These are phyloP conservation scores for Cryptosporidium viatorum DNA, from an alignment of 169 alveolate species.

Conservation along the genomic window DNA sequence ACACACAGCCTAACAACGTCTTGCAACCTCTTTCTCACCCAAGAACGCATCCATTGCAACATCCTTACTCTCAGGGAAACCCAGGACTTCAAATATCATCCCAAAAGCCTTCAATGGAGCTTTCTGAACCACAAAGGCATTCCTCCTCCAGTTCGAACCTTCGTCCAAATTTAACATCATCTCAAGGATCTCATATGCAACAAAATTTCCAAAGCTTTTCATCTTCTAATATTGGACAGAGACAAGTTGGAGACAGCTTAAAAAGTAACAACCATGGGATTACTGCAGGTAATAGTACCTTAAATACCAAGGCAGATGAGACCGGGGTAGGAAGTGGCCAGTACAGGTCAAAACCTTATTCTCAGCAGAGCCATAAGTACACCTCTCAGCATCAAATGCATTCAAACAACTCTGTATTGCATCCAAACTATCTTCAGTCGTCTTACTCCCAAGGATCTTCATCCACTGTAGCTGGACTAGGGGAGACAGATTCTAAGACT, in stretches of 20 bases:
- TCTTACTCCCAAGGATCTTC: constrained; percentile 26
- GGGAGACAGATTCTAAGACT: neutral
- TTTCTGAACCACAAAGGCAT: neutral
- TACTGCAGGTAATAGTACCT: neutral
- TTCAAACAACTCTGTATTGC: neutral
- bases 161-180: neutral
- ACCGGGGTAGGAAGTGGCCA: neutral
- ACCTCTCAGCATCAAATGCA: neutral
- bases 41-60: neutral
- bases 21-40: neutral
- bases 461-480: neutral
- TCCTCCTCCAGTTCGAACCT: constrained; percentile 16
- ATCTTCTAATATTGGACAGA: neutral
- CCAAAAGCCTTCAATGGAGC: neutral
- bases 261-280: neutral
- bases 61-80: constrained; percentile 36
- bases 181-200: neutral
- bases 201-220: constrained; percentile 4
- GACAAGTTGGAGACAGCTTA: neutral
- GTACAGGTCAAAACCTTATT: constrained; percentile 13
- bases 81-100: constrained; percentile 7
- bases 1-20: neutral
- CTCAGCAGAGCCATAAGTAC: neutral
- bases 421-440: neutral
- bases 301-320: neutral